Conservation (phyloP, 805 yeast genomes). For the Ogataea angusta region DNA sequence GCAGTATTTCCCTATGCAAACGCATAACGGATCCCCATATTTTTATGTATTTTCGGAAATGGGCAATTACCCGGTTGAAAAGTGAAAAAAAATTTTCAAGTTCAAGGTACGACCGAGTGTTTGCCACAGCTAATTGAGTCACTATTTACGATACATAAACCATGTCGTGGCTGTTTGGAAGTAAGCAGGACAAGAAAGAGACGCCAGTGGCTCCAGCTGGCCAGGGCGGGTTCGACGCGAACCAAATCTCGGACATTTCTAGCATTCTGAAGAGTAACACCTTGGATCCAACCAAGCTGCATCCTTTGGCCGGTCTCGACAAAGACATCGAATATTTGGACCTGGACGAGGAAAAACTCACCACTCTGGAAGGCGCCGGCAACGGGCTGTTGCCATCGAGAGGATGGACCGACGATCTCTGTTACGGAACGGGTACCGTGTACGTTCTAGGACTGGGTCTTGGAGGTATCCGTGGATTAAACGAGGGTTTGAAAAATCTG, state of each 20-base stretch:
- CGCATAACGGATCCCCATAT: slow-evolving; percentile 3
- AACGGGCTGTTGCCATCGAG: slow-evolving; percentile 92
- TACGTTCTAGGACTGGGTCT: slow-evolving; percentile 80
- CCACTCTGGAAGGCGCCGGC: slow-evolving; percentile 71
- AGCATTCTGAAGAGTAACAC: slow-evolving; percentile 57
- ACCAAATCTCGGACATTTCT: slow-evolving; percentile 58
- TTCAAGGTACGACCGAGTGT: slow-evolving; percentile 1
- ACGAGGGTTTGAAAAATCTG: slow-evolving; percentile 78
- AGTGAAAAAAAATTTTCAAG: slow-evolving; percentile 4
- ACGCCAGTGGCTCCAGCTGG: neutral
- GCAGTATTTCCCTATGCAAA: neutral
- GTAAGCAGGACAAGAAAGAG: slow-evolving; percentile 20
- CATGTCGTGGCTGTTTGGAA: slow-evolving; percentile 54
- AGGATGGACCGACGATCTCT: slow-evolving; percentile 95
- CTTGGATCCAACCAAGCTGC: slow-evolving; percentile 70
- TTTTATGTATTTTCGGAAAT: slow-evolving; percentile 3
- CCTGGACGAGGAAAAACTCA: slow-evolving; percentile 77
- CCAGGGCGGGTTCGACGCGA: slow-evolving; percentile 8
- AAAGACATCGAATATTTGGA: slow-evolving; percentile 87
- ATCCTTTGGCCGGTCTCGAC: slow-evolving; percentile 90
- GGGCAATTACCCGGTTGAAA: slow-evolving; percentile 9
- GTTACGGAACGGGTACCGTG: slow-evolving; percentile 96
- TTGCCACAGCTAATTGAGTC: slow-evolving; percentile 3
- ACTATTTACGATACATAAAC: neutral
- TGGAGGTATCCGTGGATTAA: slow-evolving; percentile 87